Evolutionary conservation across 352 stramenopile genomes (phyloP).

Genomic region (Ophiocytium majus): DNA sequence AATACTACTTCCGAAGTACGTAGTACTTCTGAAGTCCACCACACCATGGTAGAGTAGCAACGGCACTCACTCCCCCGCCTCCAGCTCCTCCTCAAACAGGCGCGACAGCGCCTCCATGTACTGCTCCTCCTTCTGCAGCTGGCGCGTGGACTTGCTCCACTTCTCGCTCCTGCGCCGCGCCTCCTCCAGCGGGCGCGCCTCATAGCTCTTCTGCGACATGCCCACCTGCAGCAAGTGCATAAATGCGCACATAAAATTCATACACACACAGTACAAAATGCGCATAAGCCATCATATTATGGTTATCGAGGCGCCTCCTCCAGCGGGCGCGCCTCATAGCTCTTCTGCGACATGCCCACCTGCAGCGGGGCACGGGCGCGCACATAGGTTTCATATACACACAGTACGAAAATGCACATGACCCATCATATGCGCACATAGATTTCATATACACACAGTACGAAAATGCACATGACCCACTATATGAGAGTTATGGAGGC

Average conservation of each 20-base stretch:
- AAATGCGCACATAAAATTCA: neutral
- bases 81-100: constrained; percentile 2
- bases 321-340: neutral
- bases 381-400: too few relatives aligned
- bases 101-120: constrained; percentile 3
- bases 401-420: neutral
- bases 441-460: too few relatives aligned
- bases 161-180: neutral
- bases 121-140: constrained; percentile 25
- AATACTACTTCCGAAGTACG: too few relatives aligned
- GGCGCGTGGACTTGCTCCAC: neutral
- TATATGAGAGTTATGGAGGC: too few relatives aligned
- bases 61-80: neutral
- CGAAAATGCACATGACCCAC: neutral
- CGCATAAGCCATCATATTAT: neutral
- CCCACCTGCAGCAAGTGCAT: neutral
- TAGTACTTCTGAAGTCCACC: neutral
- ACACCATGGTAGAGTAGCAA: neutral
- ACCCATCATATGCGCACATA: too few relatives aligned
- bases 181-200: neutral
- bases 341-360: neutral
- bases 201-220: neutral
- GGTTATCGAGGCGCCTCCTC: neutral
- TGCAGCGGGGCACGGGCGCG: too few relatives aligned
- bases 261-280: neutral